phyloP scores from a whole-genome alignment of 2,329 filamentous ascomycete genomes.

The Thelonectria discophora region DNA sequence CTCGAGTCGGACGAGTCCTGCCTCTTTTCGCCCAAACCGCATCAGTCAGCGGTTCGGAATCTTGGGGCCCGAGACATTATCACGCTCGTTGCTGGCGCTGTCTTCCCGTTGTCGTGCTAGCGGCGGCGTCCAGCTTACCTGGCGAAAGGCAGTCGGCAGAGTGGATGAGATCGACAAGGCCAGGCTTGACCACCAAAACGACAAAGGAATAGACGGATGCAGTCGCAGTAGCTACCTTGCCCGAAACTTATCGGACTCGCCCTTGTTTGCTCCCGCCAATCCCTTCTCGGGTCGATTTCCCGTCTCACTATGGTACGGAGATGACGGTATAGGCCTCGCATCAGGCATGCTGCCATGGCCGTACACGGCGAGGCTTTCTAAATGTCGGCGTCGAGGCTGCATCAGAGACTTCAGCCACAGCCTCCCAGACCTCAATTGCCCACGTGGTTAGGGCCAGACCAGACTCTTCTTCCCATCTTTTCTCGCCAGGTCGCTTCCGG shows the following conservation, averaged over 20 bases:
- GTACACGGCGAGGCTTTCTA: too few relatives aligned
- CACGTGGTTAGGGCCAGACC: too few relatives aligned
- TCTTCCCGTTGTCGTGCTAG: background rate
- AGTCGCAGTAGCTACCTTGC: background rate
- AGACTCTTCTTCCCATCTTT: background rate
- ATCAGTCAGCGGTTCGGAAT: slow-evolving; percentile 5
- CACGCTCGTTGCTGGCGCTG: background rate
- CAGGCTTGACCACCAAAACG: background rate
- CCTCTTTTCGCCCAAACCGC: background rate
- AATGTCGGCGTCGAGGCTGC: background rate
- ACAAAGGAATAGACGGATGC: background rate
- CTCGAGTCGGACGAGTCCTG: too few relatives aligned
- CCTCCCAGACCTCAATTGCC: background rate
- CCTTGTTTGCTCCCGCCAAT: background rate
- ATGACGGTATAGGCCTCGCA: background rate
- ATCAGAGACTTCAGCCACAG: background rate
- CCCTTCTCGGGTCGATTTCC: background rate
- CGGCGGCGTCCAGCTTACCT: background rate
- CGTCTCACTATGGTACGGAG: background rate
- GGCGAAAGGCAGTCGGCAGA: too few relatives aligned
- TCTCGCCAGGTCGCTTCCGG: background rate
- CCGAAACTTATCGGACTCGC: slow-evolving; percentile 1
- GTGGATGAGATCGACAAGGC: background rate
- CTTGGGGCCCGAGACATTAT: slow-evolving; percentile 12
- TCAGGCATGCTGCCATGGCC: background rate